Conservation (phyloP, 371 early-diverging fungal genomes). For the Cokeromyces recurvatus region DNA sequence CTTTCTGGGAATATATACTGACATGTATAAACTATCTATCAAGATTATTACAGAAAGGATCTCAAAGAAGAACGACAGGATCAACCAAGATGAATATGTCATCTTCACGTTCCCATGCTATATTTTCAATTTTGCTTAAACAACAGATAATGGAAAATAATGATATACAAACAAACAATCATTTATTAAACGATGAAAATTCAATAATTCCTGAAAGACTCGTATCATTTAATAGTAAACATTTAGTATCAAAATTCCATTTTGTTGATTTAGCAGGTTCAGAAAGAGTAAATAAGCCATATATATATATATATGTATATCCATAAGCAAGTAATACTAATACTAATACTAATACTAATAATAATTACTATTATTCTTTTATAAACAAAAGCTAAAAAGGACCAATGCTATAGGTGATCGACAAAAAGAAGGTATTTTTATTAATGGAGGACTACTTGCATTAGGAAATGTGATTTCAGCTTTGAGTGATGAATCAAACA, state of each 20-base stretch:
- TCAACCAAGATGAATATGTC: constrained; percentile 94
- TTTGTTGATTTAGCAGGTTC: constrained; percentile 50
- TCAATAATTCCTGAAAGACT: no score
- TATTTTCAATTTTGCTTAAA: constrained; percentile 83
- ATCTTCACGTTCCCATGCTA: constrained; percentile 96
- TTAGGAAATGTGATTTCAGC: constrained; percentile 98
- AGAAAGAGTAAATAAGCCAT: constrained; percentile 28
- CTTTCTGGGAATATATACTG: neutral
- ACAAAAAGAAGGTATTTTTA: constrained; percentile 93
- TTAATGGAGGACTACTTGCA: constrained; percentile 94
- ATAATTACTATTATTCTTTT: no score
- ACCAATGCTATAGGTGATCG: constrained; percentile 89
- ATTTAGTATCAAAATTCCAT: constrained; percentile 28
- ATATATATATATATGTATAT: no score
- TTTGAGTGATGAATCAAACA: constrained; percentile 78
- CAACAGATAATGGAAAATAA: constrained; percentile 27
- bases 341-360: neutral
- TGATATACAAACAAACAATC: no score
- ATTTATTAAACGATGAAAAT: no score
- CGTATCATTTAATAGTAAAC: no score
- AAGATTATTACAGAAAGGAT: constrained; percentile 64
- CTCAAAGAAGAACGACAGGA: constrained; percentile 84
- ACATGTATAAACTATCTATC: neutral
- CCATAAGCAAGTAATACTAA: no score
- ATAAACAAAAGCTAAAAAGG: constrained; percentile 63